Conservation (phyloP, 768 basidiomycete species). For the Boletales sp. region DNA sequence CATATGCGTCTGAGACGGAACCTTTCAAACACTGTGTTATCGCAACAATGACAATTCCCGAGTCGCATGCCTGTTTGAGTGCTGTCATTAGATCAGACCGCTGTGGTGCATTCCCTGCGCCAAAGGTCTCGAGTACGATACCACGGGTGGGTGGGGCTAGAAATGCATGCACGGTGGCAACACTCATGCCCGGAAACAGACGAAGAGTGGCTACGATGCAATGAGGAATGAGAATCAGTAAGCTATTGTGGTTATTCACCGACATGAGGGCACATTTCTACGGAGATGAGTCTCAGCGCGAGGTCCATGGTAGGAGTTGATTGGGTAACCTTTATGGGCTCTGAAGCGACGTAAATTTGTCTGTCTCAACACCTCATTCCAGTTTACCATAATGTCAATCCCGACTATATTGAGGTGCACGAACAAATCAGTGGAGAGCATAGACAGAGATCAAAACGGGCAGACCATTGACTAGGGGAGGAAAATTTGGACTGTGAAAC, state of each 20-base stretch:
- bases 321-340: conserved; percentile 65
- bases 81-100: conserved; percentile 70
- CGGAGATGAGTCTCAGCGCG: conserved; percentile 9
- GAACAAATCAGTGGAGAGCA: conserved; percentile 4
- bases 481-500: conserved; percentile 82
- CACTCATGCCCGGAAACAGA: conserved; percentile 84
- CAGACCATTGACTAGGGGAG: conserved; percentile 74
- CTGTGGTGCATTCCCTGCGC: conserved; percentile 90
- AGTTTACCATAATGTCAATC: conserved; percentile 86
- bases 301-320: background rate
- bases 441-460: background rate
- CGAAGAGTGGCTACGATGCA: conserved; percentile 64
- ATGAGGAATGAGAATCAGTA: conserved; percentile 13
- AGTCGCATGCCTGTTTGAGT: conserved; percentile 75
- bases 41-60: conserved; percentile 84
- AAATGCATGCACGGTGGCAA: conserved; percentile 70
- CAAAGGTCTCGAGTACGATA: conserved; percentile 88
- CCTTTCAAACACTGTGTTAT: conserved; percentile 91
- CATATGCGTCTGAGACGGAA: conserved; percentile 79
- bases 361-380: conserved; percentile 84
- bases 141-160: conserved; percentile 71
- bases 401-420: conserved; percentile 51
- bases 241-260: conserved; percentile 42
- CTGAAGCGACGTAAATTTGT: conserved; percentile 74
- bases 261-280: conserved; percentile 80